These are phyloP conservation scores for Taphrina pruni DNA, from an alignment of 1,139 yeast species.

Conservation along the genomic window DNA sequence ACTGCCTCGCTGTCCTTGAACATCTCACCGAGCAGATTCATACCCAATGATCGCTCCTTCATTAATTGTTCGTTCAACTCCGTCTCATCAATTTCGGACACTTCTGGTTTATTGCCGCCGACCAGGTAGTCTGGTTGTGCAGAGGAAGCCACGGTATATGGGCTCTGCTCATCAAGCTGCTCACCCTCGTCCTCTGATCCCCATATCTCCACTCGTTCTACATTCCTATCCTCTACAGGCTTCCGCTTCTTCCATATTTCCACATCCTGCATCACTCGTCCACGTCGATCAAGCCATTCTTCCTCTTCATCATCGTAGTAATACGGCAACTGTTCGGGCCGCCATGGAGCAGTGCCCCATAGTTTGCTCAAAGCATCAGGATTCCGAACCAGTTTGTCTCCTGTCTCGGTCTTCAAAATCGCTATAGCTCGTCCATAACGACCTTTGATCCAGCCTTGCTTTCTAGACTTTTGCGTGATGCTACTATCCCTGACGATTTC, in stretches of 20 bases:
- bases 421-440: slow-evolving; percentile 34
- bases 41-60: slow-evolving; percentile 16
- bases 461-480: slow-evolving; percentile 30
- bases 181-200: slow-evolving; percentile 19
- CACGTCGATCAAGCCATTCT: slow-evolving; percentile 37
- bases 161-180: background rate
- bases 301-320: slow-evolving; percentile 36
- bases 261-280: slow-evolving; percentile 30
- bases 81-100: slow-evolving; percentile 3
- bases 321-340: slow-evolving; percentile 26
- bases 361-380: slow-evolving; percentile 27
- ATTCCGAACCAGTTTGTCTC: slow-evolving; percentile 6
- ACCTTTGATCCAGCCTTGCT: slow-evolving; percentile 38
- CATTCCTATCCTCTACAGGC: slow-evolving; percentile 14
- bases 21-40: slow-evolving; percentile 34
- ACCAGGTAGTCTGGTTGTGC: slow-evolving; percentile 29
- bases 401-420: slow-evolving; percentile 17
- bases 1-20: slow-evolving; percentile 17
- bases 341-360: slow-evolving; percentile 29
- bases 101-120: background rate
- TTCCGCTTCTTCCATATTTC: slow-evolving; percentile 17
- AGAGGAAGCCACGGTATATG: slow-evolving; percentile 33
- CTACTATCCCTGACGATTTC: slow-evolving; percentile 25
- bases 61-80: slow-evolving; percentile 17
- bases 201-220: slow-evolving; percentile 34